A percentile compares a stretch with the other conserved stretches of the same genome.
Evolutionary conservation across 495 filamentous ascomycete species (phyloP).

Genomic region (Pseudotulostoma volvatum): DNA sequence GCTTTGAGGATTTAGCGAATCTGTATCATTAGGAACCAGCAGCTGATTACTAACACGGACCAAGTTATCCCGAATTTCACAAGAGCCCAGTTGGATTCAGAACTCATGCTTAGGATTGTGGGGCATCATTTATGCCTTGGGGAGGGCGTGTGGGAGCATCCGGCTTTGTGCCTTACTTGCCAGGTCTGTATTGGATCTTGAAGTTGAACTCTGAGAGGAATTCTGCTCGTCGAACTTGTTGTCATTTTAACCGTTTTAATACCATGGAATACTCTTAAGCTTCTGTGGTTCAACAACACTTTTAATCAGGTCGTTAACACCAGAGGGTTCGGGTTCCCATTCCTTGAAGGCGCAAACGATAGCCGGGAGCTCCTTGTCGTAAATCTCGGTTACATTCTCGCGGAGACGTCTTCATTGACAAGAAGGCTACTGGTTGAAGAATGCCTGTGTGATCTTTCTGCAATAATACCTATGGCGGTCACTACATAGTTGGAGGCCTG

Average conservation of each 20-base stretch:
- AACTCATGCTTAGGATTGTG: background rate
- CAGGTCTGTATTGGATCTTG: slow-evolving; percentile 11
- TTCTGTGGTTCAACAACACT: slow-evolving; percentile 2
- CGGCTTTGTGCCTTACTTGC: slow-evolving; percentile 9
- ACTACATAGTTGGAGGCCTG: too few relatives aligned
- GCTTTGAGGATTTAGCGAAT: background rate
- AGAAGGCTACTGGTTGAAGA: slow-evolving; percentile 7
- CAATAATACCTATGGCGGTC: too few relatives aligned
- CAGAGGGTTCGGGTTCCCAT: slow-evolving; percentile 5
- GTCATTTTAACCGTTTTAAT: slow-evolving; percentile 7
- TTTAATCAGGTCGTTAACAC: slow-evolving; percentile 3
- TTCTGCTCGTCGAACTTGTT: slow-evolving; percentile 9
- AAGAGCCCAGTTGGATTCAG: background rate
- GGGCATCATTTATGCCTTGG: background rate
- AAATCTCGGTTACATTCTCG: slow-evolving; percentile 12
- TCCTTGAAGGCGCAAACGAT: slow-evolving; percentile 3
- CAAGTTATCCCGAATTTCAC: background rate
- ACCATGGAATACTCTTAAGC: slow-evolving; percentile 14
- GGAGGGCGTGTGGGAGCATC: slow-evolving; percentile 8
- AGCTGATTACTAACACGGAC: background rate
- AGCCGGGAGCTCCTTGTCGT: slow-evolving; percentile 13
- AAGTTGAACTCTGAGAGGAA: slow-evolving; percentile 13
- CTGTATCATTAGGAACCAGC: background rate
- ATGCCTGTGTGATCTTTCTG: too few relatives aligned
- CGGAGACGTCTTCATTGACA: slow-evolving; percentile 9